Percentiles rank a stretch among this genome's conserved stretches.
Evolutionary conservation across 306 rosid species (phyloP).

Genomic region (Biancaea sappan): DNA sequence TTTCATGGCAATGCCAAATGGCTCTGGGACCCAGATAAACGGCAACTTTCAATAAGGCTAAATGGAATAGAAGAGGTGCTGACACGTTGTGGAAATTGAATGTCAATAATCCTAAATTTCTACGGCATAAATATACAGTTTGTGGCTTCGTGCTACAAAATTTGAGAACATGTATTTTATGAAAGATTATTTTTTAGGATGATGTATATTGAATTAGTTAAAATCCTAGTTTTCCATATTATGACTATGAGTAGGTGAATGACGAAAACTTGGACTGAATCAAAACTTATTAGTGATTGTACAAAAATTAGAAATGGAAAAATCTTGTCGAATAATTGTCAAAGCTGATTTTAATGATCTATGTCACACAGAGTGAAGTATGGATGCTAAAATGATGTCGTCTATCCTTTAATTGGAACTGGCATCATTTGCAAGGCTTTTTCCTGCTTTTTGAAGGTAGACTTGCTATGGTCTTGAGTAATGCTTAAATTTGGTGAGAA

Average conservation of each 20-base stretch:
- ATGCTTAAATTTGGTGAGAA: not conserved
- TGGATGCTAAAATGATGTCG: not conserved
- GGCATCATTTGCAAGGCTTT: conserved; percentile 7
- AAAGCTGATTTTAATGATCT: not conserved
- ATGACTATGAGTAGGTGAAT: not conserved
- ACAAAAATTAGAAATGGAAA: not conserved
- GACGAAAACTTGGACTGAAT: conserved; percentile 6
- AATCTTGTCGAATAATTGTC: not conserved
- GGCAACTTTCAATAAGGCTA: conserved; percentile 3
- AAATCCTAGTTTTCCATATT: conserved; percentile 1
- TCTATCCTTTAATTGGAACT: not conserved
- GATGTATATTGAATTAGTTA: not conserved
- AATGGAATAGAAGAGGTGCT: not conserved
- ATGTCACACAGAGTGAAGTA: not conserved
- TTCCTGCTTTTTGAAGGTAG: not conserved
- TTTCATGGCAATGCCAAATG: conserved; percentile 2
- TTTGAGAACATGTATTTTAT: not conserved
- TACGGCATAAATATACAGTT: conserved; percentile 27
- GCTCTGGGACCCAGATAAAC: not conserved
- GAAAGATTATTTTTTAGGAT: not conserved
- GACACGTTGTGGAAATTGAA: not conserved
- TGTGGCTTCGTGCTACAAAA: conserved; percentile 21
- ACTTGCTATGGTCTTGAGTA: not conserved
- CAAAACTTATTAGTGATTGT: not conserved
- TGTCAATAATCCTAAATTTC: conserved; percentile 9